Conservation (phyloP, 2,329 filamentous ascomycete species). For the Sodiomyces alkalinus region DNA sequence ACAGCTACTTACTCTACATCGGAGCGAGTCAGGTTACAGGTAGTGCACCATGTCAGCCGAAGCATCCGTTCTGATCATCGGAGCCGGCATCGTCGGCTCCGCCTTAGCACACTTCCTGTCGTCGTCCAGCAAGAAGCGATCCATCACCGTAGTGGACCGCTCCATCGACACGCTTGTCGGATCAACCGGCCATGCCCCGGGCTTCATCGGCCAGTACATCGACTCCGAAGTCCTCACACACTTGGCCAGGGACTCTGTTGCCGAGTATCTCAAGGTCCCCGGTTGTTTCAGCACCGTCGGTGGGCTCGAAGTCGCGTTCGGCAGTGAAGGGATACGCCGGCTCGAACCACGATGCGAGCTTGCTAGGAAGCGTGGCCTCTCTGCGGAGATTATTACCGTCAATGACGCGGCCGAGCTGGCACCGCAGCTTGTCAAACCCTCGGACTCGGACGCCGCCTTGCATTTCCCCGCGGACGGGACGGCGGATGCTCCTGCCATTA, state of each 20-base stretch:
- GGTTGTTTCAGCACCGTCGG: slow-evolving; percentile 2
- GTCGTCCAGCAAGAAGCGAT: background rate
- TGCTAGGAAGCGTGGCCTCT: background rate
- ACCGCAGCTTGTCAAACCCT: slow-evolving; percentile 1
- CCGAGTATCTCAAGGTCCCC: slow-evolving; percentile 3
- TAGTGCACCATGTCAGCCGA: no score
- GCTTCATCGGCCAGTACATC: slow-evolving; percentile 4
- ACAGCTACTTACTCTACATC: no score
- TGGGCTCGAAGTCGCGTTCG: slow-evolving; percentile 2
- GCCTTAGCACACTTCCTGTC: slow-evolving; percentile 18
- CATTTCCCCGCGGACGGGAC: slow-evolving; percentile 2
- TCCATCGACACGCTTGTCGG: slow-evolving; percentile 2
- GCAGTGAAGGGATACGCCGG: background rate
- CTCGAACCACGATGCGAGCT: background rate
- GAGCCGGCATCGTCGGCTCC: slow-evolving; percentile 22
- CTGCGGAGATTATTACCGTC: slow-evolving; percentile 1
- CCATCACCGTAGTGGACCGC: slow-evolving; percentile 2
- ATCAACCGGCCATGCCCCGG: slow-evolving; percentile 4
- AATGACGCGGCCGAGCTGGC: slow-evolving; percentile 1
- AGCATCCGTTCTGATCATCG: slow-evolving; percentile 22
- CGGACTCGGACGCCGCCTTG: slow-evolving; percentile 1
- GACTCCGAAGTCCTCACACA: slow-evolving; percentile 4
- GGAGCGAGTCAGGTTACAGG: no score
- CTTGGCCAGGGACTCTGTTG: slow-evolving; percentile 1
- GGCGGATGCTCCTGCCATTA: slow-evolving; percentile 2